A percentile compares a stretch with the other conserved stretches of the same genome.
Conservation (phyloP, 768 basidiomycete species). For the Favolaschia claudopus region DNA sequence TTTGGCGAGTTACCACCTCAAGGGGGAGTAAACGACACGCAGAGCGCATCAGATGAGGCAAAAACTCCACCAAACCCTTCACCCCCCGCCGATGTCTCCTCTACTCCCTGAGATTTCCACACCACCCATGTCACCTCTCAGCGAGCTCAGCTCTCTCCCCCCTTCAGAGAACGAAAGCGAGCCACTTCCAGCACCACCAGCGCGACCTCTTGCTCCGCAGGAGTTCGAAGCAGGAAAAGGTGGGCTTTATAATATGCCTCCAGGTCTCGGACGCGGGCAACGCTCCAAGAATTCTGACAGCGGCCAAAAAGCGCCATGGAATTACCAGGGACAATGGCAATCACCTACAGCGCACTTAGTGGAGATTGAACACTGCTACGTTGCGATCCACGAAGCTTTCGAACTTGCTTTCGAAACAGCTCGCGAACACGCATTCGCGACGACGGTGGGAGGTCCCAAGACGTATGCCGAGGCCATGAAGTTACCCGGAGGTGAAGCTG, state of each 20-base stretch:
- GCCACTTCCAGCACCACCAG: not conserved
- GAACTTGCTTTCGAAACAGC: not conserved
- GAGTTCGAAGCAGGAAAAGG: not conserved
- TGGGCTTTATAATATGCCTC: not conserved
- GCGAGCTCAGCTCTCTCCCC: not conserved
- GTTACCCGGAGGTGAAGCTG: slow-evolving; percentile 7
- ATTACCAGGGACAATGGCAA: not conserved
- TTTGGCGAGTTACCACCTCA: no score
- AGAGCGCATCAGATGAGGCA: no score
- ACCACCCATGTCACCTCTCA: not conserved
- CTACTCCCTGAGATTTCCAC: not conserved
- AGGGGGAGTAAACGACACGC: no score
- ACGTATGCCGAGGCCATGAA: slow-evolving; percentile 29
- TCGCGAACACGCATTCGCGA: not conserved
- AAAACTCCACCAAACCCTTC: no score
- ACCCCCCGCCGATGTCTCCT: not conserved
- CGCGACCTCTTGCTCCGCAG: not conserved
- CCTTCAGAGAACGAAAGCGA: not conserved
- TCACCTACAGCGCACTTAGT: not conserved
- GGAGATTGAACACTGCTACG: not conserved
- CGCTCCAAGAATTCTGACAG: not conserved
- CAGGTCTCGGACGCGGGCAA: not conserved
- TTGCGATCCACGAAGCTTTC: not conserved
- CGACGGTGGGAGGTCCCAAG: slow-evolving; percentile 19
- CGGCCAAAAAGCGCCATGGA: not conserved